These are phyloP conservation scores for Kodamaea jinghongensis DNA, from an alignment of 805 yeast genomes.

Conservation along the genomic window DNA sequence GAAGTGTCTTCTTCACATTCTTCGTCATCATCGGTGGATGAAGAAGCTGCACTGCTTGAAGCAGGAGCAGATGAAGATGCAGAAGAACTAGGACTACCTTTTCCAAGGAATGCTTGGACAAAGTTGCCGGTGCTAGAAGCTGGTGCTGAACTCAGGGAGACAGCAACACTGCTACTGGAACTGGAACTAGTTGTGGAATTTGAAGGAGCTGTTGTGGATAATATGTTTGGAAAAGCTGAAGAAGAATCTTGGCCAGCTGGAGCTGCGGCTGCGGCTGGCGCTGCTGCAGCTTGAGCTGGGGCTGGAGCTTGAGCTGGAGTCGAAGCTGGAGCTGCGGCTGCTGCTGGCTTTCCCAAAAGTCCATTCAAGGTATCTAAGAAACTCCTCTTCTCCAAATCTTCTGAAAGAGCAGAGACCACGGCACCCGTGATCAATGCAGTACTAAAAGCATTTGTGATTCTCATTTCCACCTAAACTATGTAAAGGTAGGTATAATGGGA, in stretches of 20 bases:
- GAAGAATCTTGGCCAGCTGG: conserved; percentile 6
- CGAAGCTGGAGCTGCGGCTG: conserved; percentile 8
- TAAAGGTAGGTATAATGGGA: conserved; percentile 8
- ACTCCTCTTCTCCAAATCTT: conserved; percentile 11
- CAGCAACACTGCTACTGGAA: background rate
- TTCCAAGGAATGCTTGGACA: too few relatives aligned
- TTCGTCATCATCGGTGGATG: conserved; percentile 12
- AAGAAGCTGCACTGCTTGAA: conserved; percentile 2
- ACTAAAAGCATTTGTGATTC: conserved; percentile 22
- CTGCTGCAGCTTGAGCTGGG: conserved; percentile 10
- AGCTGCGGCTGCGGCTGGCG: conserved; percentile 10
- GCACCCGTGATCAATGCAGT: conserved; percentile 24
- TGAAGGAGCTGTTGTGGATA: conserved; percentile 5
- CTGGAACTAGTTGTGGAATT: conserved; percentile 7
- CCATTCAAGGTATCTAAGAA: conserved; percentile 12
- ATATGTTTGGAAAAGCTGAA: conserved; percentile 8
- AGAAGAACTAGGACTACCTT: too few relatives aligned
- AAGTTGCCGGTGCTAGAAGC: conserved; percentile 1
- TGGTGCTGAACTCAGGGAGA: background rate
- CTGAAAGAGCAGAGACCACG: conserved; percentile 17
- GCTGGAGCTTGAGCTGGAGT: conserved; percentile 12
- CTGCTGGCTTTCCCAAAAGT: background rate
- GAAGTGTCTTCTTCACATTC: conserved; percentile 15
- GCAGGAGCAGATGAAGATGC: conserved; percentile 9
- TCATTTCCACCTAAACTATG: conserved; percentile 17